Evolutionary conservation across 2,329 filamentous ascomycete species (phyloP).

Genomic region (Diplodia seriata): DNA sequence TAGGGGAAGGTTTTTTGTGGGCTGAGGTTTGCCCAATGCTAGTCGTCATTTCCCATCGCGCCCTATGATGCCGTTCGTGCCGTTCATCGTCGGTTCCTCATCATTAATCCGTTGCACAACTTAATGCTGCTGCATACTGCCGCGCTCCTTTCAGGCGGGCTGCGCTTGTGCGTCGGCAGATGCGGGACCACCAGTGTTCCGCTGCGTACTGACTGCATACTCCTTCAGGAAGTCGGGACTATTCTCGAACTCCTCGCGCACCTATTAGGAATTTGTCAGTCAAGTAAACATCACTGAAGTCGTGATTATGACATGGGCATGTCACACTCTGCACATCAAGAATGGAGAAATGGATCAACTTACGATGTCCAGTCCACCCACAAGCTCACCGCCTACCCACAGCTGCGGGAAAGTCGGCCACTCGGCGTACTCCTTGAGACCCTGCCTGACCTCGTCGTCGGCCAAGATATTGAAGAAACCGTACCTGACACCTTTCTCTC

Average conservation of each 20-base stretch:
- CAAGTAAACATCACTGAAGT: neutral
- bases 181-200: conserved; percentile 35
- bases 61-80: neutral
- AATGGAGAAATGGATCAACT: neutral
- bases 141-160: conserved; percentile 34
- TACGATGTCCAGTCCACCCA: conserved; percentile 60
- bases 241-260: conserved; percentile 90
- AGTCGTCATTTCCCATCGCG: conserved; percentile 24
- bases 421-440: conserved; percentile 95
- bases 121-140: neutral
- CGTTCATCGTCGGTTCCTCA: neutral
- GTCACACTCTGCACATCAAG: conserved; percentile 8
- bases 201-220: conserved; percentile 60
- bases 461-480: conserved; percentile 99
- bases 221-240: conserved; percentile 82
- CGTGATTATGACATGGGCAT: neutral
- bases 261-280: conserved; percentile 59
- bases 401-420: conserved; percentile 98
- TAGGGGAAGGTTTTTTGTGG: neutral
- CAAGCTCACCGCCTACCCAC: conserved; percentile 87
- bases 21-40: conserved; percentile 15
- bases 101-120: conserved; percentile 5
- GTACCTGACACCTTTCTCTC: conserved; percentile 91
- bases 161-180: conserved; percentile 36
- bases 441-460: conserved; percentile 95